Evolutionary conservation across 2,329 filamentous ascomycete genomes (phyloP), one percentile per base, ranked within the genome.

Genomic region (Penicillium crustosum): DNA sequence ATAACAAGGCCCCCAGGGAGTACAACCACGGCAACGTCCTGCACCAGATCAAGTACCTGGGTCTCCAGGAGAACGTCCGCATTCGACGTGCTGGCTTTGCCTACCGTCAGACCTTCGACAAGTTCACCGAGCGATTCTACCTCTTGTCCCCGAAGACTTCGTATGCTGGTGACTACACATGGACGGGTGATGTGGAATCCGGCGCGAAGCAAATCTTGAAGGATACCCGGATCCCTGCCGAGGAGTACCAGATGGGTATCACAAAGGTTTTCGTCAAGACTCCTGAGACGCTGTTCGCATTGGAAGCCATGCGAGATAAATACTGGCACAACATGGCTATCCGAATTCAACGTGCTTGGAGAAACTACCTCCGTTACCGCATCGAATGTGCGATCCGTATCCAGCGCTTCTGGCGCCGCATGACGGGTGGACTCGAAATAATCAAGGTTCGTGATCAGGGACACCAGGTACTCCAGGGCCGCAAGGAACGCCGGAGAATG

Each of bases 241-340:
- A 97, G 68, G 94, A 99, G 73, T 97, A 91, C 82, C 94, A 99
- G 76, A 90, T 99, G 83, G 94, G 94, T 78, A 90, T 94, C 6
- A 93, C 90, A 1, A 99, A 97, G 77, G 93, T 92, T 4, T 99
- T 99, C 70, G 96, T 99, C 80, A 97, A 99, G 77, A 93, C 94
- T 0, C 94, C 94, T 0, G 94, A 99, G 76, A 99, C 94, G 0
- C 80, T 99, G 2, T 99, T 99, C 71, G 94, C 94, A 2, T 81
- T 99, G 12, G 94, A 99, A 76, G 93, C 95, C 57, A 97, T 99
- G 93, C 86, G 94, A 71, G 94, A 99, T 73, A 84, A 91, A 56
- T 99, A 97, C 77, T 97, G 93, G 93, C 93, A 97, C 77, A 99
- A 97, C 78, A 97, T 99, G 94, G 94, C 94, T 4, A 96, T 93